Conservation (phyloP, 345 rosid species). For the Hibiscus tridactylites region DNA sequence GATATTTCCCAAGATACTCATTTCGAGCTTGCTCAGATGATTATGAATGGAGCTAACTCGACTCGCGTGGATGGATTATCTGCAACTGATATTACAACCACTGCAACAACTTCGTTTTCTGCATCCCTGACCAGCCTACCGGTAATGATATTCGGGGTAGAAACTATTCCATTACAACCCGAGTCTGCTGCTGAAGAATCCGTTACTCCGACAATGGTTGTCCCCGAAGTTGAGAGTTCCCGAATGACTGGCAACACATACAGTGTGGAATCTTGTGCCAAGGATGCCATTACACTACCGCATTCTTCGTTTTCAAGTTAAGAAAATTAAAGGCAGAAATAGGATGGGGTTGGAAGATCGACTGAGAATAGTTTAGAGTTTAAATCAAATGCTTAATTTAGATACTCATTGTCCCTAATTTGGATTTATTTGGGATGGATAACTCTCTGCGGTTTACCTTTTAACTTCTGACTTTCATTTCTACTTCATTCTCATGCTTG, state of each 20-base stretch:
- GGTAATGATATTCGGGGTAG: slow-evolving; percentile 15
- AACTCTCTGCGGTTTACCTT: neutral
- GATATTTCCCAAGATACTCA: slow-evolving; percentile 21
- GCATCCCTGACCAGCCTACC: slow-evolving; percentile 15
- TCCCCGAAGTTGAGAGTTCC: too few species aligned
- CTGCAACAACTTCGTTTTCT: slow-evolving; percentile 6
- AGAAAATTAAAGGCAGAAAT: neutral
- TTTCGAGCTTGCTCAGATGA: slow-evolving; percentile 26
- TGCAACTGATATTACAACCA: neutral
- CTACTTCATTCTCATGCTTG: too few species aligned
- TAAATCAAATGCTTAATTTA: neutral
- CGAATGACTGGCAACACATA: slow-evolving; percentile 10
- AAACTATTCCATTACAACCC: slow-evolving; percentile 16
- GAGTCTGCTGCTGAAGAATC: slow-evolving; percentile 16
- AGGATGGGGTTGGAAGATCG: neutral
- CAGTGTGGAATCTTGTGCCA: slow-evolving; percentile 3
- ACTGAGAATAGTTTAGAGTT: neutral
- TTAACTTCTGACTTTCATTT: too few species aligned
- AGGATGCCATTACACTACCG: slow-evolving; percentile 5
- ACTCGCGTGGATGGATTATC: slow-evolving; percentile 8
- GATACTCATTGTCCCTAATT: neutral
- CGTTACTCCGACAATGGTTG: slow-evolving; percentile 14
- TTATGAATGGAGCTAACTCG: slow-evolving; percentile 12
- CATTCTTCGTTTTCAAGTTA: neutral
- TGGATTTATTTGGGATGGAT: neutral